A percentile compares a stretch with the other conserved stretches of the same genome.
Conservation (phyloP, 1,284 basidiomycete genomes). For the Puccinia hordei region DNA sequence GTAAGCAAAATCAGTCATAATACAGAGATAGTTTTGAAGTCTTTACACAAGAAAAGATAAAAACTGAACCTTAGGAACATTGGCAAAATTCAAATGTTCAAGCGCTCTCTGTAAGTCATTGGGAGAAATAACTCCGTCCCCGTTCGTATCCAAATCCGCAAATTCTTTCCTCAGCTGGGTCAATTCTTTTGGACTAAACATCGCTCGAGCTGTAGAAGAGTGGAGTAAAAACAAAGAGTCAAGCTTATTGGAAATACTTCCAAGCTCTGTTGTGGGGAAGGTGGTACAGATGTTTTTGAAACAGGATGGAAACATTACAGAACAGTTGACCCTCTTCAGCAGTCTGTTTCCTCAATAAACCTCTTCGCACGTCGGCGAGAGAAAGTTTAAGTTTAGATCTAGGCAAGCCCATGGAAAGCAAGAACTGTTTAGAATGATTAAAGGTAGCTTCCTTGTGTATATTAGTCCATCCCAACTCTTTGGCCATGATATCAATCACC, state of each 20-base stretch:
- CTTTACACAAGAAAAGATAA: neutral
- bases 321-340: constrained; percentile 50
- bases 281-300: neutral
- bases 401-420: constrained; percentile 60
- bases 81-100: constrained; percentile 44
- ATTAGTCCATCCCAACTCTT: constrained; percentile 77
- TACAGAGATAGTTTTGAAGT: neutral
- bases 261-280: neutral
- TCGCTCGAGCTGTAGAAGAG: constrained; percentile 36
- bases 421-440: constrained; percentile 61
- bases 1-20: neutral
- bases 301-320: constrained; percentile 22
- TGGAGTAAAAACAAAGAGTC: neutral
- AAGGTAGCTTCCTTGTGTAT: constrained; percentile 68
- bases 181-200: constrained; percentile 51
- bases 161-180: constrained; percentile 49
- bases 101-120: constrained; percentile 42
- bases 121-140: constrained; percentile 40
- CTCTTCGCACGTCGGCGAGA: constrained; percentile 45
- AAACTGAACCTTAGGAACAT: constrained; percentile 39
- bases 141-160: constrained; percentile 41
- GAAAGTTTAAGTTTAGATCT: constrained; percentile 53
- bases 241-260: neutral
- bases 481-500: constrained; percentile 87
- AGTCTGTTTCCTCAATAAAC: constrained; percentile 48